Percentiles rank a stretch among this genome's conserved stretches.
Conservation (phyloP, 2,329 filamentous ascomycete genomes). For the Rhynchosporium graminicola region DNA sequence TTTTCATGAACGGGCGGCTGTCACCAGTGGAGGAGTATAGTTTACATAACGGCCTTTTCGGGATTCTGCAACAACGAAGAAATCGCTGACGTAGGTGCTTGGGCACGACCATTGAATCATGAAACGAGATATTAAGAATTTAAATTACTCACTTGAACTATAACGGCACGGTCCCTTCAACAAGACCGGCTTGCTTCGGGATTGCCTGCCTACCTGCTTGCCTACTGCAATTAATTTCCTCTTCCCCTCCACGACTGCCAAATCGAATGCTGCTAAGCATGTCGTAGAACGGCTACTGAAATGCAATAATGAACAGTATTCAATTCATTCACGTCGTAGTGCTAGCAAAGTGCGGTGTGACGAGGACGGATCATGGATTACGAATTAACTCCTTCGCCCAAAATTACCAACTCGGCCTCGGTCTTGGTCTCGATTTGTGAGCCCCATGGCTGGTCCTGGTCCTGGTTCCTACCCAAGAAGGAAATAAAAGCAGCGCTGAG, state of each 20-base stretch:
- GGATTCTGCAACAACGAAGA: too few relatives aligned
- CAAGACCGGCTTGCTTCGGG: neutral
- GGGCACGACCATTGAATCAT: neutral
- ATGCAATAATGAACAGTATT: too few relatives aligned
- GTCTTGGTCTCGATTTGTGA: neutral
- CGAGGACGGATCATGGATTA: neutral
- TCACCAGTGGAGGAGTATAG: neutral
- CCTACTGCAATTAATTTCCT: too few relatives aligned
- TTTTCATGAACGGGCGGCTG: too few relatives aligned
- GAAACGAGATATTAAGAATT: conserved; percentile 8
- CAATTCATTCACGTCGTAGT: too few relatives aligned
- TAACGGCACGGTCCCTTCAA: neutral
- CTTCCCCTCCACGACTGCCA: too few relatives aligned
- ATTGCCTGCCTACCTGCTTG: too few relatives aligned
- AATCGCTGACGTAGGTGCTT: neutral
- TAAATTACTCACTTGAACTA: conserved; percentile 3
- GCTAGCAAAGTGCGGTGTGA: conserved; percentile 5
- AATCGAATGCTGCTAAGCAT: too few relatives aligned
- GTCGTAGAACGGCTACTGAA: too few relatives aligned
- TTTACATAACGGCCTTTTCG: neutral
- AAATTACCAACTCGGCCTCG: neutral
- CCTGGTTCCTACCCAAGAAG: too few relatives aligned
- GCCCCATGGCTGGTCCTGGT: too few relatives aligned
- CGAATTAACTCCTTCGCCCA: neutral
- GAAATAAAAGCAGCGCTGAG: conserved; percentile 4